phyloP scores from a whole-genome alignment of 2,329 filamentous ascomycete genomes.

The Cladorrhinum sp. region DNA sequence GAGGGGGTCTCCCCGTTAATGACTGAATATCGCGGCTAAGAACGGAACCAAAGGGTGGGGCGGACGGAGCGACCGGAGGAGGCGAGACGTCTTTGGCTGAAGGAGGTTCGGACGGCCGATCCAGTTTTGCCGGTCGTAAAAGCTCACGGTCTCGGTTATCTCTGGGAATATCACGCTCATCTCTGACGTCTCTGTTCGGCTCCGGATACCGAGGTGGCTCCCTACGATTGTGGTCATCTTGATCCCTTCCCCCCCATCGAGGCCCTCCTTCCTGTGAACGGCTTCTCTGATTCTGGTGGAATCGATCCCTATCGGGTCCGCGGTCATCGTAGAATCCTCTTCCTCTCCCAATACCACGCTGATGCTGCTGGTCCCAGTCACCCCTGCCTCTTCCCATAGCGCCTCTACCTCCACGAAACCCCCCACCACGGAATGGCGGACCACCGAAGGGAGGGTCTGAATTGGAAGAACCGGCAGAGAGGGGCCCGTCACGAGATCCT shows the following conservation, averaged over 20 bases:
- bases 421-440: constrained; percentile 50
- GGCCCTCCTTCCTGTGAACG: constrained; percentile 58
- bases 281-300: constrained; percentile 62
- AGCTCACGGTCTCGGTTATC: constrained; percentile 39
- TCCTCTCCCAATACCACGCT: constrained; percentile 42
- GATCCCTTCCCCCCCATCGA: constrained; percentile 55
- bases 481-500: constrained; percentile 69
- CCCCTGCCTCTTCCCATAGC: constrained; percentile 52
- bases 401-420: constrained; percentile 57
- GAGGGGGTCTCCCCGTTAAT: constrained; percentile 46
- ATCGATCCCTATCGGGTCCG: constrained; percentile 48
- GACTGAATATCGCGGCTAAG: constrained; percentile 45
- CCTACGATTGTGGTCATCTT: constrained; percentile 40
- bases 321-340: constrained; percentile 43
- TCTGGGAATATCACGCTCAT: constrained; percentile 47
- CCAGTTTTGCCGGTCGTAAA: constrained; percentile 46
- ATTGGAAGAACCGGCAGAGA: constrained; percentile 67
- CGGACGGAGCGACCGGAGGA: constrained; percentile 55
- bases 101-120: constrained; percentile 48
- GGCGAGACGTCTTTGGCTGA: constrained; percentile 53
- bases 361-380: constrained; percentile 46
- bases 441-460: constrained; percentile 63
- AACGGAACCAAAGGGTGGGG: constrained; percentile 56
- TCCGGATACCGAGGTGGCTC: constrained; percentile 39
- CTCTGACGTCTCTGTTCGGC: constrained; percentile 39